Percentiles rank a stretch among this genome's conserved stretches.
Conservation (phyloP, 1,284 basidiomycete species). For the Microbotryum scabiosae region DNA sequence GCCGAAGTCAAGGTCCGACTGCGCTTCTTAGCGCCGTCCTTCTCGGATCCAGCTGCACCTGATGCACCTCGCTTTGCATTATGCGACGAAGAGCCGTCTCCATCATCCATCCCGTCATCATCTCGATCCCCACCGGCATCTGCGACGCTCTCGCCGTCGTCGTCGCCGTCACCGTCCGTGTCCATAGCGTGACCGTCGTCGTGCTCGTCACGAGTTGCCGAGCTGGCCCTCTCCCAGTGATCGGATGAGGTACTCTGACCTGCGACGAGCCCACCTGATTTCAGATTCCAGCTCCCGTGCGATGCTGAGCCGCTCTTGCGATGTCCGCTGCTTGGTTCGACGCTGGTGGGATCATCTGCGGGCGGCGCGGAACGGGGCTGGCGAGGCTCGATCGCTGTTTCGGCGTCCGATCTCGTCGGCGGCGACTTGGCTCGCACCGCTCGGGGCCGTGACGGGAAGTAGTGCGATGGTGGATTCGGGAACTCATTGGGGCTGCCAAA, state of each 20-base stretch:
- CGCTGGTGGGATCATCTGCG: background rate
- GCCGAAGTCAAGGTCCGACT: constrained; percentile 66
- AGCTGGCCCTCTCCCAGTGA: background rate
- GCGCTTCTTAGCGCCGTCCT: constrained; percentile 45
- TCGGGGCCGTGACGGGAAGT: constrained; percentile 23
- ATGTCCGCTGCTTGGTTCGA: background rate
- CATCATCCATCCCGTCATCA: constrained; percentile 11
- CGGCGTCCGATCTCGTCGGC: constrained; percentile 16
- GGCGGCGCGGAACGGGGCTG: background rate
- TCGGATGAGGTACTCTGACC: background rate
- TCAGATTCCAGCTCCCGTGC: too few relatives aligned
- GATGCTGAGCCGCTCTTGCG: background rate
- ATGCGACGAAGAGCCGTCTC: constrained; percentile 2
- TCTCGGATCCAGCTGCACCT: background rate
- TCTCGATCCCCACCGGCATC: constrained; percentile 3
- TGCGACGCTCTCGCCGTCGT: background rate
- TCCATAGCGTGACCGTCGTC: background rate
- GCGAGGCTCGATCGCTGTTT: constrained; percentile 5
- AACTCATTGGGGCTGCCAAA: constrained; percentile 12
- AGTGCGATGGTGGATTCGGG: constrained; percentile 13
- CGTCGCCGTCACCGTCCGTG: background rate
- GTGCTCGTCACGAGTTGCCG: background rate
- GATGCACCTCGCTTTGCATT: background rate
- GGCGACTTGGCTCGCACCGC: constrained; percentile 9
- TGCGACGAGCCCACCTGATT: background rate